Evolutionary conservation across 106 monocot genomes (phyloP), one percentile per base, ranked within the genome.

Genomic region (Hemerocallis citrina): DNA sequence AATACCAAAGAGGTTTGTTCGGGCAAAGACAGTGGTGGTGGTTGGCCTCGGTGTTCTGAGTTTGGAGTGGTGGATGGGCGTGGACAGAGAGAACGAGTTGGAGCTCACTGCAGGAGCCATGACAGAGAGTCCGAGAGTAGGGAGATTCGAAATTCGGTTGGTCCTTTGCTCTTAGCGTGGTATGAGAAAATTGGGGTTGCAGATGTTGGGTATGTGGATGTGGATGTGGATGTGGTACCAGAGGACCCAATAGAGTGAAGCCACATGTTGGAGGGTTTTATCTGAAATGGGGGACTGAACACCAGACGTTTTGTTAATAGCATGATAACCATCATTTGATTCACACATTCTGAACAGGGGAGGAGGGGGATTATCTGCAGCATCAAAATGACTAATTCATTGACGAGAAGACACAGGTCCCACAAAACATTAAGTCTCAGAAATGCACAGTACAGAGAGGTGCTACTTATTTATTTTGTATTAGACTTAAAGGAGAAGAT

Each of bases 81-180:
- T 55, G 38, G 66, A 31, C 43, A 51, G 32, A 15, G 27, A 33
- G 30, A 78, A 75, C 42, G 78, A 59, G 16, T 86, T 64, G 72
- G 77, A 86, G 61, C 75, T 78, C 42, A 86, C 67, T 5, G 89
- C 85, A 10, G 81, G 81, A 32, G 85, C 85, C 89, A 90, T 90
- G 48, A 35, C 56, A 12, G 65, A 16, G n/a, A n/a, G n/a, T n/a
- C n/a, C n/a, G n/a, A n/a, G n/a, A 25, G 14, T 37, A 1, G 29
- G 27, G 39, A 25, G 25, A 9, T 12, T 19, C 9, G 8, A 15
- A 54, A 16, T 57, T 57, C 13, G 25, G 50, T 22, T 57, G 33
- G 57, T 37, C 1, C 35, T 57, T 3, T 35, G 21, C 0, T 16
- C 37, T 40, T 21, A 13, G 32, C 13, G 2, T 39, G 17, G 1